A percentile compares a stretch with the other conserved stretches of the same genome.
These are phyloP conservation scores for Pelargonium australe DNA, from an alignment of 441 rosid species.

Conservation along the genomic window DNA sequence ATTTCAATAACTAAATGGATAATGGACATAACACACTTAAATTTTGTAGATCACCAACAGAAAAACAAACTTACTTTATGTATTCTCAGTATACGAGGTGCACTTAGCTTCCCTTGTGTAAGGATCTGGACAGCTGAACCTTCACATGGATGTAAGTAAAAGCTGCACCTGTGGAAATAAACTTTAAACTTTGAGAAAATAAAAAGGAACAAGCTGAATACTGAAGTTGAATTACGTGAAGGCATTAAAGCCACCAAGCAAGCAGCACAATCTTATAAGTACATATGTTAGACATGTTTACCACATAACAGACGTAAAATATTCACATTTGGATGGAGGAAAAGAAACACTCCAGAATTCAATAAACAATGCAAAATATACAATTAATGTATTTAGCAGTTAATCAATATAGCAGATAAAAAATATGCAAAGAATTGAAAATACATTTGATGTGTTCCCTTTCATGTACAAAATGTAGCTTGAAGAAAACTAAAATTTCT, in stretches of 20 bases:
- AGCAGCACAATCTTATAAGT: neutral
- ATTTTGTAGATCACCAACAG: neutral
- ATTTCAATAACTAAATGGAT: constrained; percentile 1
- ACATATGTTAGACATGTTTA: neutral
- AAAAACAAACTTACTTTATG: constrained; percentile 61
- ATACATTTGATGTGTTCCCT: neutral
- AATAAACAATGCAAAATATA: constrained; percentile 4
- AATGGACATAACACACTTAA: neutral
- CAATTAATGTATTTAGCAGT: neutral
- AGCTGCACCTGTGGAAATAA: constrained; percentile 74
- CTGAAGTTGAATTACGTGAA: neutral
- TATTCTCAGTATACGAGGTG: constrained; percentile 94
- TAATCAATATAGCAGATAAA: neutral
- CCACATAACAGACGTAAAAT: neutral
- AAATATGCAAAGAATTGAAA: constrained; percentile 2
- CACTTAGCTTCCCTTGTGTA: constrained; percentile 96
- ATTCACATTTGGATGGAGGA: neutral
- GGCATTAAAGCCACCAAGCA: neutral
- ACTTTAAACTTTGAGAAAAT: constrained; percentile 8
- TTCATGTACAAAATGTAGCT: neutral
- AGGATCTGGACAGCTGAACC: constrained; percentile 76
- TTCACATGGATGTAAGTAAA: constrained; percentile 91
- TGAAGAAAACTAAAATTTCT: neutral
- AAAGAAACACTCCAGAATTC: constrained; percentile 4
- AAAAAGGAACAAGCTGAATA: neutral